Evolutionary conservation across 2,329 filamentous ascomycete genomes (phyloP).

Genomic region (Sordariomycetes sp.): DNA sequence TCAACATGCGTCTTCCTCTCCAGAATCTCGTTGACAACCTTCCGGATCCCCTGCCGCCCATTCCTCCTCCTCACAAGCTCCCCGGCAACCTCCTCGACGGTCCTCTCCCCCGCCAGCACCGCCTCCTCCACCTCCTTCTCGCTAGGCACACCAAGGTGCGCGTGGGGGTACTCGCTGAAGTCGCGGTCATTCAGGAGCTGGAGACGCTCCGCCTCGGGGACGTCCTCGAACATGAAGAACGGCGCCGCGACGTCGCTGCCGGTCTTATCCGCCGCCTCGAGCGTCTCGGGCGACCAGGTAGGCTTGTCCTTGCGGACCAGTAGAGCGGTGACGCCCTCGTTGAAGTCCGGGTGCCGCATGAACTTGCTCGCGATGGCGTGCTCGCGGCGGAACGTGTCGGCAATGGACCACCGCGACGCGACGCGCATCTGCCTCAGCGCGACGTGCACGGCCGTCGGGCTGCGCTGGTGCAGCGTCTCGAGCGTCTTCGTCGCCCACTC

Average conservation of each 20-base stretch:
- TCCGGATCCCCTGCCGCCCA: constrained; percentile 54
- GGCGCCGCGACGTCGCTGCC: constrained; percentile 36
- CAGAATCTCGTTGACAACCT: constrained; percentile 58
- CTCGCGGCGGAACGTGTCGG: constrained; percentile 75
- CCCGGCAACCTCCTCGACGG: constrained; percentile 44
- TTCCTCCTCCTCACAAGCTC: constrained; percentile 46
- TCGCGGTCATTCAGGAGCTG: constrained; percentile 47
- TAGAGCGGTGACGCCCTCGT: constrained; percentile 74
- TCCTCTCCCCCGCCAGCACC: constrained; percentile 24
- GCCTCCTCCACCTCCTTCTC: constrained; percentile 45
- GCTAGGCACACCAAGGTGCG: constrained; percentile 55
- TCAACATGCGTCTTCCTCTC: constrained; percentile 42
- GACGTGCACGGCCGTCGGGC: constrained; percentile 78
- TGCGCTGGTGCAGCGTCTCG: constrained; percentile 61
- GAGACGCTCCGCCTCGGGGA: constrained; percentile 29
- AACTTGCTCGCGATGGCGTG: constrained; percentile 74
- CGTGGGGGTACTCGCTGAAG: constrained; percentile 64
- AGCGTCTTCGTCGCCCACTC: constrained; percentile 72
- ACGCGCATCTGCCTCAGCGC: constrained; percentile 70
- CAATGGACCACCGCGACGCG: constrained; percentile 65
- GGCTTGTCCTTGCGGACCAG: constrained; percentile 60
- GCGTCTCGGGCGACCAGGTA: constrained; percentile 60
- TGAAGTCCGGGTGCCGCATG: constrained; percentile 86
- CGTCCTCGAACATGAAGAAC: constrained; percentile 51
- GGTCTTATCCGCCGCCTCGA: constrained; percentile 46